Base-by-base conservation (phyloP, 345 rosid species). In the Salix purpurea region DNA sequence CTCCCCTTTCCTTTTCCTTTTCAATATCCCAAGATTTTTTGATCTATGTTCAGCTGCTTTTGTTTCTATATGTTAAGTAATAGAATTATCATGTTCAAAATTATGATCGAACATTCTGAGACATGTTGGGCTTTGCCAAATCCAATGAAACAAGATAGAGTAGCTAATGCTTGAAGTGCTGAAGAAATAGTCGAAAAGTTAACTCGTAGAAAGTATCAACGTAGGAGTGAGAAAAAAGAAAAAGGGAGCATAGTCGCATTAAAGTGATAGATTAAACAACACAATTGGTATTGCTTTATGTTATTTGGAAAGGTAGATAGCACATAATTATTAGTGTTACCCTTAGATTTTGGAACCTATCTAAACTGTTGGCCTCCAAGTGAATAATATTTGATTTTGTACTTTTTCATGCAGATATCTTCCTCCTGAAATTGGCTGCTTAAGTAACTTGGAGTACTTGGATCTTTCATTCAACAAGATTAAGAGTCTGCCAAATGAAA, bases 381-480 rank as follows among this genome's bases (percentile, higher is more conserved):
- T n/a, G 4, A 56, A 9, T 56, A 23, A 21, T 26, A 58, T 69
- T 16, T 71, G 39, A 65, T 37, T 28, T 7, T 62, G 75, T 26
- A 13, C 8, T 40, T 74, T 65, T 65, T 77, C 54, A 19, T 87
- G 87, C 90, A 96, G 99, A 85, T 96, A 85, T 75, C 87, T 96
- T 73, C 99, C 99, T 42, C 88, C 97, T 42, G 98, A 96, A 90
- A 96, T 96, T 80, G 95, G 97, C 62, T 93, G 94, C 90, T 86
- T 96, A 39, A 82, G 74, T 73, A 88, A 86, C 54, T 84, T 96
- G 85, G 94, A 93, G 89, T 86, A 81, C 78, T 83, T 96, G 83
- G 98, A 96, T 78, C 94, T 96, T 70, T 96, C 99, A 71, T 96
- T 91, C 83, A 96, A 96, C 85, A 96, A 93, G 84, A 81, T 96